Base-by-base conservation (phyloP, 257 asterid genomes). In the Handroanthus guayacan region DNA sequence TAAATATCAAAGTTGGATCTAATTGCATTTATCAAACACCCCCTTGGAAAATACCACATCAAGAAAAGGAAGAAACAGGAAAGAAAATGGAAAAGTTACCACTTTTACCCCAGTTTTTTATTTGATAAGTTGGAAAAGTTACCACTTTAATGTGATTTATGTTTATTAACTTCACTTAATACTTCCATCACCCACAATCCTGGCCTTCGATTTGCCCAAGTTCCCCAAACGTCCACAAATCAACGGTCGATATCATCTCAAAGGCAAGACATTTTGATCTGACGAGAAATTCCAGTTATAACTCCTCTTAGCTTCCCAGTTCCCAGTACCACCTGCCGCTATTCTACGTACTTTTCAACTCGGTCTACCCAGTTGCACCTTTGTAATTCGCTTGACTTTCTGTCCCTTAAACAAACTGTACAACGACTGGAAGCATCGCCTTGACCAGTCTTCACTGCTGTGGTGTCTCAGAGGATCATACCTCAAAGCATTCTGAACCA, bases 241-340 rank as follows among this genome's bases (percentile, higher is more conserved):
- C 64, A 2, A 64, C 47, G 73, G 72, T 31, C 20, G 38, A 31
- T 31, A 62, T 16, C 60, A 57, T 36, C 10, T n/a, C 11, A 62
- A 38, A 13, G 68, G 37, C 34, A 25, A 13, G 0, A 12, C 67
- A 44, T 11, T 39, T 3, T 39, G 45, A 43, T 18, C 43, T 61
- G 51, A 62, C 78, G 18, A 11, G 18, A 52, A 75, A 71, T 48
- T 6, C 52, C 78, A 62, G 50, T 1, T 10, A 5, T 39, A 6
- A 6, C 44, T 39, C 44, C 44, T 6, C 44, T 6, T 3, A 2
- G 37, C 0, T 9, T 11, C 51, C 13, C n/a, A 3, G 6, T 12
- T 65, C 37, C 7, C 69, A 9, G n/a, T 3, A 11, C 48, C 68
- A 25, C 56, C 45, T 47, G 45, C 6, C 37, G 17, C 6, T 67